Evolutionary conservation across 2,329 filamentous ascomycete species (phyloP), one percentile per base, ranked within the genome.

Genomic region (Fusarium algeriense): DNA sequence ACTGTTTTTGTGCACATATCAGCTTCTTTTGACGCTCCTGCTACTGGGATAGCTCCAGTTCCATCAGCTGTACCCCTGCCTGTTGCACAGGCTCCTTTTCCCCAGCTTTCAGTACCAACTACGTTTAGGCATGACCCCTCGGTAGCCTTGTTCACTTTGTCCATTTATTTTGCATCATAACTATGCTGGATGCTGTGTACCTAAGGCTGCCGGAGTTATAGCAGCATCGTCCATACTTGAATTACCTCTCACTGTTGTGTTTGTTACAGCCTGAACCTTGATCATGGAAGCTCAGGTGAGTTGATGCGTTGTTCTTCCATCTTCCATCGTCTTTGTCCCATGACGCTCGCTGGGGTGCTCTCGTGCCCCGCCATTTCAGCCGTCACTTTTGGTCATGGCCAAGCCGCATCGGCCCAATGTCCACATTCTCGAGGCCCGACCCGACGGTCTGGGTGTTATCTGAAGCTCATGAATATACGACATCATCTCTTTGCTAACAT

Each of bases 231-330:
- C 55, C 75, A 69, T 63, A 67, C 66, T 69, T 63, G 56, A 60
- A 69, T 60, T 44, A 35, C 26, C 32, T 58, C 43, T 38, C 46
- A 30, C 30, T 50, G 30, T 45, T 45, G 60, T 65, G 40, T 56
- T 45, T 49, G 30, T 48, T 56, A 41, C 59, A 73, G 72, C 76
- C 32, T 73, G 69, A 68, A 55, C 57, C 70, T 73, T 73, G 72
- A 84, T 77, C 70, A 85, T 85, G 84, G 83, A 85, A 78, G 83
- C 81, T 80, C 84, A 85, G 83, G 84, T 85, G 79, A 70, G 81
- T 79, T 64, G 37, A 56, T 52, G 45, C 46, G 35, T 66, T 68
- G 59, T 63, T 70, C 60, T 64, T 60, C 35, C 44, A 46, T 52
- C 32, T 26, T 26, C 48, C 26, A 30, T 63, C 26, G 52, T 40